A percentile compares a stretch with the other conserved stretches of the same genome.
phyloP scores from a whole-genome alignment of 345 rosid species.

The Euclidium syriacum region DNA sequence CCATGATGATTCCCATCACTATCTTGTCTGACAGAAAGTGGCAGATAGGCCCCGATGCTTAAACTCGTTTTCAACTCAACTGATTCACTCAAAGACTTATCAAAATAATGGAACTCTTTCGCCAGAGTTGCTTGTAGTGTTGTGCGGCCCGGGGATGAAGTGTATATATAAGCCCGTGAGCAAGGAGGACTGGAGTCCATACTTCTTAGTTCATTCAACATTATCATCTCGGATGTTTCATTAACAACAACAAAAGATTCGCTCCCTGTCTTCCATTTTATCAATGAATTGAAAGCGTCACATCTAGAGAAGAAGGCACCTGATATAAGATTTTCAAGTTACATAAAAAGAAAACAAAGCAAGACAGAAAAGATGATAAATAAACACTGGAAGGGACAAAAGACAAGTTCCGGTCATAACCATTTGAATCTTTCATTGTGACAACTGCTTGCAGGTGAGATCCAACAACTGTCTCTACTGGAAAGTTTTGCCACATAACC shows the following conservation, averaged over 20 bases:
- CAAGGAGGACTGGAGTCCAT: slow-evolving; percentile 57
- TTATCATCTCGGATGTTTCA: slow-evolving; percentile 40
- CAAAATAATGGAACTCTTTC: slow-evolving; percentile 52
- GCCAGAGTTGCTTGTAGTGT: slow-evolving; percentile 70
- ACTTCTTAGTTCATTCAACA: slow-evolving; percentile 34
- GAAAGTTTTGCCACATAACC: slow-evolving; percentile 75
- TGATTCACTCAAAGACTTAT: slow-evolving; percentile 48
- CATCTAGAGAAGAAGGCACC: slow-evolving; percentile 70
- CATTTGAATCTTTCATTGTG: slow-evolving; percentile 70
- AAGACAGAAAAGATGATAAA: slow-evolving; percentile 22
- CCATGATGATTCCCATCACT: slow-evolving; percentile 83
- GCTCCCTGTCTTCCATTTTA: slow-evolving; percentile 75
- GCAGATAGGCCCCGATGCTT: slow-evolving; percentile 70
- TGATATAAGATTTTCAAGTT: slow-evolving; percentile 33
- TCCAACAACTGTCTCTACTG: slow-evolving; percentile 81
- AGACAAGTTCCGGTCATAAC: slow-evolving; percentile 34
- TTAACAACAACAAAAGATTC: slow-evolving; percentile 60
- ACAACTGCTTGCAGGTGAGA: slow-evolving; percentile 78
- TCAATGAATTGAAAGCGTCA: slow-evolving; percentile 64
- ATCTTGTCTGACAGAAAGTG: slow-evolving; percentile 56
- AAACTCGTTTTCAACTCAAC: slow-evolving; percentile 61
- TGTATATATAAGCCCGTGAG: slow-evolving; percentile 60
- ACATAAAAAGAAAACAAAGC: slow-evolving; percentile 3
- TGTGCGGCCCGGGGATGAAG: slow-evolving; percentile 71
- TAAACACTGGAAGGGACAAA: slow-evolving; percentile 23